Evolutionary conservation across 257 asterid genomes (phyloP), one percentile per base, ranked within the genome.

Genomic region (Vinca minor): DNA sequence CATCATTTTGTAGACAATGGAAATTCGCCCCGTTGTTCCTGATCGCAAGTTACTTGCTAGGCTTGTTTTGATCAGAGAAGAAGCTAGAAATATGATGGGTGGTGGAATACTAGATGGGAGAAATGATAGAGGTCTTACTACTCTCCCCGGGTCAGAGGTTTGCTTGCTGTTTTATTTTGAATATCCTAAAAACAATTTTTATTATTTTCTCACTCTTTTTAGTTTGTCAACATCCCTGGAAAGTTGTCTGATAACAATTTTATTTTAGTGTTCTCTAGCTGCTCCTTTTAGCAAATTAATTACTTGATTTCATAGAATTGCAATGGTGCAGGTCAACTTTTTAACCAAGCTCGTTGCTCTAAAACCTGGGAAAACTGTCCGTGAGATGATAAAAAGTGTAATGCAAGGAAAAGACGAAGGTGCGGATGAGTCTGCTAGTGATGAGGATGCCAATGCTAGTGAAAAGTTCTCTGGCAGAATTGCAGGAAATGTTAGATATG

Each of bases 21-120:
- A 91, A 82, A 72, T 91, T 49, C 96, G 94, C 44, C 82, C 91
- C 13, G 80, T 66, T 58, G 71, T 92, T 70, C 96, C 96, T 50
- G 96, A 89, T 69, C 78, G 96, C 66, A 91, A 89, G 88, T 83
- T 92, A 63, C 96, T 92, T 57, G 98, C 95, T 45, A 85, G 96
- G 81, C 94, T 91, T 42, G 96, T 86, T 75, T 83, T 92, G 78
- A 79, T 92, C 72, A 83, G 96, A 87, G 98, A 92, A 87, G 98
- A 92, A 84, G 95, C 98, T 54, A 85, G 95, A 76, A 79, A 80
- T 73, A 91, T 89, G 98, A 87, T 92, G 96, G 96, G 98, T 26
- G 98, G 98, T 70, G 98, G 98, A 70, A 74, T 92, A 78, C 80
- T 92, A 28, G 95, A 92, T 67, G 96, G 87, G 77, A 85, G 98